A percentile compares a stretch with the other conserved stretches of the same genome.
phyloP scores from a whole-genome alignment of 768 basidiomycete species.

The Leccinum truebloodii region DNA sequence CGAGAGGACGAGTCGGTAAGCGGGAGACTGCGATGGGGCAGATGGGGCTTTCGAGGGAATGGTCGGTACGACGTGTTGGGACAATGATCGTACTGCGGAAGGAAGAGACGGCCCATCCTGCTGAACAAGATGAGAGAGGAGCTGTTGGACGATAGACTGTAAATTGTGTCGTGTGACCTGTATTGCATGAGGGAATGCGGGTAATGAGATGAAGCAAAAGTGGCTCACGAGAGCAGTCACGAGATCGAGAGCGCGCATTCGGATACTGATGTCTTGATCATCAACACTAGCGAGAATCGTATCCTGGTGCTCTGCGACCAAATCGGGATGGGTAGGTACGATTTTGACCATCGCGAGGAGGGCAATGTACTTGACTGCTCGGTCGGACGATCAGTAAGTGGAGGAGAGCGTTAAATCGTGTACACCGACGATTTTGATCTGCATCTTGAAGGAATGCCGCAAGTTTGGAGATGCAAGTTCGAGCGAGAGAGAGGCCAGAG shows the following conservation, averaged over 20 bases:
- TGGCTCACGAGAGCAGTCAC: constrained; percentile 84
- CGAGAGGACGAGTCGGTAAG: constrained; percentile 86
- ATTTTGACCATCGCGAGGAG: constrained; percentile 95
- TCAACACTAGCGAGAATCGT: constrained; percentile 87
- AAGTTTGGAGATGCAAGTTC: constrained; percentile 89
- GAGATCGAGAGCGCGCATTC: constrained; percentile 93
- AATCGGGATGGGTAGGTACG: constrained; percentile 85
- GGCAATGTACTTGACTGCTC: constrained; percentile 95
- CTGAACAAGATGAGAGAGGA: constrained; percentile 82
- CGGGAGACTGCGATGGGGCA: constrained; percentile 69
- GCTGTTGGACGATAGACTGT: constrained; percentile 86
- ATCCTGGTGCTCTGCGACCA: constrained; percentile 90
- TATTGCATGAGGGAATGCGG: constrained; percentile 1
- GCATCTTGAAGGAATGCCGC: constrained; percentile 88
- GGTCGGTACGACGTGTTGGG: constrained; percentile 51
- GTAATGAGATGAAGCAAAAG: neutral
- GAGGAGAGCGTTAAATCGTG: constrained; percentile 13
- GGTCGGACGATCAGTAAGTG: constrained; percentile 19
- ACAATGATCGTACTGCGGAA: constrained; percentile 53
- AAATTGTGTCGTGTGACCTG: constrained; percentile 84
- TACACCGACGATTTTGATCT: constrained; percentile 89
- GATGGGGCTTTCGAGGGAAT: constrained; percentile 39
- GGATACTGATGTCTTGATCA: constrained; percentile 93
- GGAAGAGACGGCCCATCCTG: constrained; percentile 53
- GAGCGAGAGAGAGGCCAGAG: constrained; percentile 77